Conservation (phyloP, 1,284 basidiomycete species). For the Salmacisia buchloeana region DNA sequence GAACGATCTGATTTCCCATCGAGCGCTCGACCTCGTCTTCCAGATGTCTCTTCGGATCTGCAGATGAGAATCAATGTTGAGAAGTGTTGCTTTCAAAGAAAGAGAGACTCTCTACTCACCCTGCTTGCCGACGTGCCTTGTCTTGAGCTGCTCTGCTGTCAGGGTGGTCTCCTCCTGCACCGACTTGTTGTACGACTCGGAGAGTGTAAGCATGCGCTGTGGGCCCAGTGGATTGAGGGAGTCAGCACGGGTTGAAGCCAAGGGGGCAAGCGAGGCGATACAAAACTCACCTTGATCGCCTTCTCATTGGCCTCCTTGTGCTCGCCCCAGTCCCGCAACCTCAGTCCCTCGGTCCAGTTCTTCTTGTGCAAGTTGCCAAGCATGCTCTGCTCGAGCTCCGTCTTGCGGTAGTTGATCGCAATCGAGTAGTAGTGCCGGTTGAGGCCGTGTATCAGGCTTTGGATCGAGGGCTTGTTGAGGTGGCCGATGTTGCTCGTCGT, state of each 20-base stretch:
- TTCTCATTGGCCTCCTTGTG: constrained; percentile 47
- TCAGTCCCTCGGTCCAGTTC: constrained; percentile 47
- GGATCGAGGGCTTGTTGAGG: constrained; percentile 96
- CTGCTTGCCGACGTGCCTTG: constrained; percentile 48
- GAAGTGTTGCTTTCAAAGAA: too few species aligned
- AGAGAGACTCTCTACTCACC: not conserved
- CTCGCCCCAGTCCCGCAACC: constrained; percentile 45
- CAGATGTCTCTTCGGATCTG: constrained; percentile 48
- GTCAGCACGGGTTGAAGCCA: not conserved
- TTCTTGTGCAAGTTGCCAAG: constrained; percentile 49
- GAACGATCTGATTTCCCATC: constrained; percentile 50
- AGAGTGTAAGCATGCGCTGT: constrained; percentile 42
- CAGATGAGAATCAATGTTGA: constrained; percentile 10
- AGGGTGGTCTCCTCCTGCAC: constrained; percentile 46
- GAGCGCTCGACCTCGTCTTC: constrained; percentile 48
- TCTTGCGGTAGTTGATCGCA: constrained; percentile 49
- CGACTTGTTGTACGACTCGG: constrained; percentile 49
- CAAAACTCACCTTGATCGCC: constrained; percentile 33
- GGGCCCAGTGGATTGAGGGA: not conserved
- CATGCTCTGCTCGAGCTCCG: constrained; percentile 50
- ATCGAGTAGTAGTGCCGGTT: constrained; percentile 51
- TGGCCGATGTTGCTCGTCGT: constrained; percentile 98
- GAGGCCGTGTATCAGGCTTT: constrained; percentile 57
- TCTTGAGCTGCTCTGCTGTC: constrained; percentile 47
- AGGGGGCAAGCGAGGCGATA: not conserved